Evolutionary conservation across 306 rosid species (phyloP), one percentile per base, ranked within the genome.

Genomic region (Medicago truncatula): DNA sequence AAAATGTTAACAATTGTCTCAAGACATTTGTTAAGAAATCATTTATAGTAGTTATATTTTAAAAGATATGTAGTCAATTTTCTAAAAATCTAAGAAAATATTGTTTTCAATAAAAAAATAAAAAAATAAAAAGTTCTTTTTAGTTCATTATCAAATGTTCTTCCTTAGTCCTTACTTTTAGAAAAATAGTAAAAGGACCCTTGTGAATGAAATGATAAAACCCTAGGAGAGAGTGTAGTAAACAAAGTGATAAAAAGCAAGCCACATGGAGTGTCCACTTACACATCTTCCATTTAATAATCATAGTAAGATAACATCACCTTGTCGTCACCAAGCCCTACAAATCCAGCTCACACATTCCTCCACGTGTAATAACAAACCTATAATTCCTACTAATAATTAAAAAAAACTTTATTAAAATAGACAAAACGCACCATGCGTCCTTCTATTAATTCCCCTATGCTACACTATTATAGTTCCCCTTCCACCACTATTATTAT

Each of bases 301-400:
- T 86, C 85, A 86, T 87, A 87, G 89, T 85, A 86, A 59, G 83
- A 81, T 80, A 87, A 80, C 88, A 82, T 93, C 86, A 90, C 79
- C 61, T 58, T 70, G 87, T 80, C 87, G 87, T 87, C 91, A 89
- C 82, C 84, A 62, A 83, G 74, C 81, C 84, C 87, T 63, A 87
- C 92, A 87, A 76, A 18, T 87, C 85, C 94, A 89, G 91, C 86
- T 90, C 89, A 86, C 79, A 70, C 72, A 78, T 80, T 60, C 85
- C 13, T 73, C 91, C 88, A 89, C 82, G 84, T 80, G 90, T 83
- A 90, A 47, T 17, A 36, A 63, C 65, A 72, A 43, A 83, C 71
- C 64, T 36, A 58, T 58, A 21, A 20, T 54, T 79, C 76, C 78
- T 13, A 58, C 40, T 59, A 59, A 39, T 59, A 61, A 61, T 56